Conservation (phyloP, 2,329 filamentous ascomycete species). For the Teratosphaeria destructans region DNA sequence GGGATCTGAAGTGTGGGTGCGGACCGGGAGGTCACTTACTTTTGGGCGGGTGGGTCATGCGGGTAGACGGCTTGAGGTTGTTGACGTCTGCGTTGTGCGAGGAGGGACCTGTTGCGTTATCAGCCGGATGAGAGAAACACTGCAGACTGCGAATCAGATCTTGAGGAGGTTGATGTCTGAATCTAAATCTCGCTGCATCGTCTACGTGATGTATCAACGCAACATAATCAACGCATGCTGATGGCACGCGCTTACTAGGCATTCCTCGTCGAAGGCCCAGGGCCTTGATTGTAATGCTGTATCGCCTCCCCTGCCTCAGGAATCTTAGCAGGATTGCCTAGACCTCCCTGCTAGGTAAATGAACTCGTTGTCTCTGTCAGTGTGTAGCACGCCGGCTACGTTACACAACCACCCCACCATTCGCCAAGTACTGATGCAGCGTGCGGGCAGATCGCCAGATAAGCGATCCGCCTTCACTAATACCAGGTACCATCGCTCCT, state of each 20-base stretch:
- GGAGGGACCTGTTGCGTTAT: not conserved
- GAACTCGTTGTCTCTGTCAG: conserved; percentile 36
- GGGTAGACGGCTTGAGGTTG: not conserved
- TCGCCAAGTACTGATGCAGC: not conserved
- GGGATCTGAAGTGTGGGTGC: not conserved
- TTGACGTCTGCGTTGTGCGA: not conserved
- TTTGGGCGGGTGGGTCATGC: not conserved
- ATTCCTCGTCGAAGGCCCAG: conserved; percentile 38
- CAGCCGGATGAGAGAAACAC: not conserved
- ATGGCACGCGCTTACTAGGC: conserved; percentile 36
- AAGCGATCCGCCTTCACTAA: not conserved
- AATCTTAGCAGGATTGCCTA: not conserved
- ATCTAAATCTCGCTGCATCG: conserved; percentile 6
- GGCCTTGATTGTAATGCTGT: conserved; percentile 34
- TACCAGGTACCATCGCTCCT: not conserved
- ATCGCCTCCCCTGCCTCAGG: conserved; percentile 14
- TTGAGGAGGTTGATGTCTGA: not conserved
- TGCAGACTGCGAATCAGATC: not conserved
- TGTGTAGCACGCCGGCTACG: conserved; percentile 26
- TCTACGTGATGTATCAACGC: conserved; percentile 34
- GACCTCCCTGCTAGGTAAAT: conserved; percentile 19
- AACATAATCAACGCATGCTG: conserved; percentile 37
- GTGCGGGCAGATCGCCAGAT: not conserved
- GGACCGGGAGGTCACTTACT: not conserved
- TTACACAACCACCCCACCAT: not conserved